Evolutionary conservation across 1,284 basidiomycete species (phyloP).

Genomic region (Vanrija humicola): DNA sequence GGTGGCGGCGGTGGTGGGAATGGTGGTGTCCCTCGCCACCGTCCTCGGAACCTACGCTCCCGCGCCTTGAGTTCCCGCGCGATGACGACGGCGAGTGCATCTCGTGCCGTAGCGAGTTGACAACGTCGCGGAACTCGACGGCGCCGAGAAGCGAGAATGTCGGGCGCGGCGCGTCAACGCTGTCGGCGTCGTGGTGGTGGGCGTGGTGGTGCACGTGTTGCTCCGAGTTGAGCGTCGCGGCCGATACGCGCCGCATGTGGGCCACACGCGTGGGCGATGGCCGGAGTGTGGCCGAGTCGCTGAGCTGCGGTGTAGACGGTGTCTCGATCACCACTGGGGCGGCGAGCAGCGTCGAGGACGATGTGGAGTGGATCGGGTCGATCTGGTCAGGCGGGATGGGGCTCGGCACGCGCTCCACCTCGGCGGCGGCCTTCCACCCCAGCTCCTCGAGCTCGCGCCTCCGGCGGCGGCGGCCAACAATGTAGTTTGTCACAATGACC

Average conservation of each 20-base stretch:
- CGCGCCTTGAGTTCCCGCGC: not conserved
- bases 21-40: not conserved
- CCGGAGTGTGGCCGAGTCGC: not conserved
- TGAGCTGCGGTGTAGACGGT: not conserved
- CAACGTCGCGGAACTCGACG: conserved; percentile 50
- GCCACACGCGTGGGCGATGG: not conserved
- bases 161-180: conserved; percentile 25
- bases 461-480: conserved; percentile 51
- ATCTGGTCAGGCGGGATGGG: not conserved
- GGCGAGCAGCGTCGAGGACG: no score
- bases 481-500: conserved; percentile 77
- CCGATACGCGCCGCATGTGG: not conserved
- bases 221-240: not conserved
- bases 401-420: not conserved
- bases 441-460: conserved; percentile 40
- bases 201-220: not conserved
- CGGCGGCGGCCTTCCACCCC: conserved; percentile 11
- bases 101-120: conserved; percentile 66
- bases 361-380: not conserved
- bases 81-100: conserved; percentile 11
- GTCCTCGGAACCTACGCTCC: not conserved
- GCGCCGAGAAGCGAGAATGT: conserved; percentile 18
- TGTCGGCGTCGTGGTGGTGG: not conserved
- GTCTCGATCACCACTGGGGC: conserved; percentile 2
- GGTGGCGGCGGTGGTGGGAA: conserved; percentile 4